These are phyloP conservation scores for Chlorella vulgaris DNA, from an alignment of 139 green algal genomes.

Conservation along the genomic window DNA sequence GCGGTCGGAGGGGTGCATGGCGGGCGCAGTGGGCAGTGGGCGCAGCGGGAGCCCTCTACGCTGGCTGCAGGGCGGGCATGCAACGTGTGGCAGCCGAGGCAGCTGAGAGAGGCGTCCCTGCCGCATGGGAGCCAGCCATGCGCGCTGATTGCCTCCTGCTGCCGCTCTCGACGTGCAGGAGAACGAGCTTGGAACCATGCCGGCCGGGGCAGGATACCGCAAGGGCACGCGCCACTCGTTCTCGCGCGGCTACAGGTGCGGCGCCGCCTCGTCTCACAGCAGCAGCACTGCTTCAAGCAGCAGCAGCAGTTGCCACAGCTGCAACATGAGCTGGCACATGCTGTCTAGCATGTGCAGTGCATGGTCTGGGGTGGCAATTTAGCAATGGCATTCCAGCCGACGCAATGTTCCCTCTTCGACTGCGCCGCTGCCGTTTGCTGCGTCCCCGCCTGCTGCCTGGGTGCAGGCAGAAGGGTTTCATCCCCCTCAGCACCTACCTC, in stretches of 20 bases:
- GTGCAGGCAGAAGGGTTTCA: slow-evolving; percentile 78
- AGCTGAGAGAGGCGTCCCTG: too few species aligned
- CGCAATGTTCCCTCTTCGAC: too few species aligned
- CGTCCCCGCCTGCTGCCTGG: background rate
- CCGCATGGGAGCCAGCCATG: background rate
- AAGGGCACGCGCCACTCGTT: slow-evolving; percentile 91
- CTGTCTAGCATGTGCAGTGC: too few species aligned
- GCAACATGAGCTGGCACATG: too few species aligned
- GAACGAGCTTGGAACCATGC: slow-evolving; percentile 52
- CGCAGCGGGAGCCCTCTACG: background rate
- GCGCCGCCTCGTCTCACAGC: too few species aligned
- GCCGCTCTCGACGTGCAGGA: slow-evolving; percentile 17
- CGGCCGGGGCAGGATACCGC: slow-evolving; percentile 81
- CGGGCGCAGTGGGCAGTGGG: background rate
- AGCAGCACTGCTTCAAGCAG: too few species aligned
- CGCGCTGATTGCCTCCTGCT: background rate
- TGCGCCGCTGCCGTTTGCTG: background rate
- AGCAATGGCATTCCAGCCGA: too few species aligned
- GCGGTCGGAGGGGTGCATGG: too few species aligned
- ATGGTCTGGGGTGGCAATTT: too few species aligned
- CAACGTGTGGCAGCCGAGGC: background rate
- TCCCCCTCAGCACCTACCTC: slow-evolving; percentile 92
- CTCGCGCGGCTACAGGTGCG: slow-evolving; percentile 68
- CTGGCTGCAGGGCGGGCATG: background rate
- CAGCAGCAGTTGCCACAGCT: too few species aligned